Base-by-base conservation (phyloP, 148 eudicot genomes). In the Arctostaphylos glauca region DNA sequence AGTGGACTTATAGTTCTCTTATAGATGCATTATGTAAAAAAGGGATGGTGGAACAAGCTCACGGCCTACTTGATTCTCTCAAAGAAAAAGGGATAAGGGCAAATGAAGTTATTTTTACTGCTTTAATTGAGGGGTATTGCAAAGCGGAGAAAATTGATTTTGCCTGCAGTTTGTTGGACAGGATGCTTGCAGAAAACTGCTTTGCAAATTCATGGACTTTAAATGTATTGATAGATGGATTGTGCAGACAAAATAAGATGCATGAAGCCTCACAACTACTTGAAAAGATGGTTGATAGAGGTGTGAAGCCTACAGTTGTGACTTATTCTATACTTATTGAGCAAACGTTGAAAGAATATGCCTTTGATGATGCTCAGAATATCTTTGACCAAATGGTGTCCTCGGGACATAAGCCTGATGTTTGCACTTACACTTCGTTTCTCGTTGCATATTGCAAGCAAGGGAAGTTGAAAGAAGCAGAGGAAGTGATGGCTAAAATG, bases 371-470 rank as follows among this genome's bases (percentile, higher is more conserved):
- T 58, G 98, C 98, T 84, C 73, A 90, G 82, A 88, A 85, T 68
- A 50, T 91, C 71, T 84, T 93, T 47, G 81, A 85, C 56, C 85
- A 89, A 82, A 91, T 95, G 95, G 81, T 88, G 70, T 82, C 91
- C 62, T 83, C 82, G 56, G 98, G 95, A 49, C 82, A 82, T 85
- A 91, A 85, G 86, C 95, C 98, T 66, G 98, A 95, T 83, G 92
- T 89, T 47, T 93, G 93, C 81, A 87, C 84, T 50, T 91, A 92
- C 84, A 95, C 98, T 82, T 82, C 90, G 5, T 92, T 92, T 89
- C 88, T 93, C 68, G 88, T 89, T 56, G 98, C 97, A 41, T 88
- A 91, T 87, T 92, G 91, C 86, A 91, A 79, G 82, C 86, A 81
- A 81, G 95, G 92, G 84, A 91, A 85, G 87, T 53, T 93, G 70